Evolutionary conservation across 2,329 filamentous ascomycete genomes (phyloP).

Genomic region (Chaetomium strumarium): DNA sequence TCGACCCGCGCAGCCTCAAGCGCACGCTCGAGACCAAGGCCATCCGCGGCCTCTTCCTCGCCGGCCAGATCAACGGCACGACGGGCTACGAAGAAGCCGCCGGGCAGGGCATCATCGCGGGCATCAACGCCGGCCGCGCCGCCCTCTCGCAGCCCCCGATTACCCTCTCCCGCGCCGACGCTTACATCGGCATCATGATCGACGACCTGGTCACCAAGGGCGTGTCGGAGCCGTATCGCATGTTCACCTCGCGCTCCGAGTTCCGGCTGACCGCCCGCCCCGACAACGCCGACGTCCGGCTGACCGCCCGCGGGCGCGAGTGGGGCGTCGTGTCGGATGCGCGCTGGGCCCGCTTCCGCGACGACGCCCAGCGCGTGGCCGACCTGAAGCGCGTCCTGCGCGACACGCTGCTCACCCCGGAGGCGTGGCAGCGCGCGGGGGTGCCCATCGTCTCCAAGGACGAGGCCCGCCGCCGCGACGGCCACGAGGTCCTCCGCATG

Average conservation of each 20-base stretch:
- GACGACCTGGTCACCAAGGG: constrained; percentile 96
- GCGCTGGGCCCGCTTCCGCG: constrained; percentile 67
- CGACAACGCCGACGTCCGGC: constrained; percentile 86
- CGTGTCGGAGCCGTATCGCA: constrained; percentile 92
- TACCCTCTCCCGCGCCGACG: constrained; percentile 72
- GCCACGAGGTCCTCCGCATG: constrained; percentile 68
- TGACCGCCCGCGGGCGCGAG: constrained; percentile 70
- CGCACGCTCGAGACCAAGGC: constrained; percentile 92
- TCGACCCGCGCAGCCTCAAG: constrained; percentile 82
- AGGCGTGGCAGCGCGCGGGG: constrained; percentile 63
- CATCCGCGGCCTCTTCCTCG: constrained; percentile 82
- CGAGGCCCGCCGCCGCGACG: constrained; percentile 60
- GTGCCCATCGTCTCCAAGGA: constrained; percentile 41
- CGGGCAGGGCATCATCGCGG: constrained; percentile 85
- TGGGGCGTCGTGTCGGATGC: constrained; percentile 73
- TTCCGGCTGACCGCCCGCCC: constrained; percentile 88
- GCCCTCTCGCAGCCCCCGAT: constrained; percentile 61
- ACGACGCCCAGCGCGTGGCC: constrained; percentile 61
- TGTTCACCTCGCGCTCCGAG: constrained; percentile 96
- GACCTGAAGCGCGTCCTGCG: constrained; percentile 59
- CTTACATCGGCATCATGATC: constrained; percentile 98
- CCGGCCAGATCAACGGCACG: constrained; percentile 96
- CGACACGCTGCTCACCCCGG: constrained; percentile 50
- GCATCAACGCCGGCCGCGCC: constrained; percentile 86
- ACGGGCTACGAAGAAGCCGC: constrained; percentile 98